A percentile compares a stretch with the other conserved stretches of the same genome.
Evolutionary conservation across 768 basidiomycete genomes (phyloP).

Genomic region (Strobilomyces echinocephalus): DNA sequence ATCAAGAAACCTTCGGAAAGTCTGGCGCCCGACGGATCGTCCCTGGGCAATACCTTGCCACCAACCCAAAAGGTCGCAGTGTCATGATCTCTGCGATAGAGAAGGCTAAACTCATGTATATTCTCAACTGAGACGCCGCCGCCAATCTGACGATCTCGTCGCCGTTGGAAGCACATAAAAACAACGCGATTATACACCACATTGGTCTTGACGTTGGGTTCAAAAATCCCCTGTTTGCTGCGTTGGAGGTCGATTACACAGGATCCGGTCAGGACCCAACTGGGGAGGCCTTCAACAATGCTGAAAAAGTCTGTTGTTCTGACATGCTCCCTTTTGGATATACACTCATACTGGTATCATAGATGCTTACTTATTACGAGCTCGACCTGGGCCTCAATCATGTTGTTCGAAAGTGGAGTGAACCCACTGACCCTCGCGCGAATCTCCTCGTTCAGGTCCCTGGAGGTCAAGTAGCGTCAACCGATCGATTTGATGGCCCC

Average conservation of each 20-base stretch:
- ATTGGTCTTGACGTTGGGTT: slow-evolving; percentile 98
- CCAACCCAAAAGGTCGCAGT: slow-evolving; percentile 92
- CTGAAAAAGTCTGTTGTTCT: slow-evolving; percentile 69
- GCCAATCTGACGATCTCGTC: slow-evolving; percentile 98
- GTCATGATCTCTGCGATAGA: slow-evolving; percentile 94
- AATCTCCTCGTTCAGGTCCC: slow-evolving; percentile 97
- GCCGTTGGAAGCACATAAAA: slow-evolving; percentile 96
- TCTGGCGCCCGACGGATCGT: slow-evolving; percentile 93
- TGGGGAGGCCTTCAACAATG: slow-evolving; percentile 87
- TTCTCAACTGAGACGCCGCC: slow-evolving; percentile 93
- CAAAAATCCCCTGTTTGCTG: slow-evolving; percentile 96
- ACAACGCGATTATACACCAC: slow-evolving; percentile 88
- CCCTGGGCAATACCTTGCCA: slow-evolving; percentile 93
- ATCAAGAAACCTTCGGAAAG: slow-evolving; percentile 97
- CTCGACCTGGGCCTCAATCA: slow-evolving; percentile 96
- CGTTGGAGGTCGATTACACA: slow-evolving; percentile 92
- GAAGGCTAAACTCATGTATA: slow-evolving; percentile 96
- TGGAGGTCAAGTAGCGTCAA: slow-evolving; percentile 90
- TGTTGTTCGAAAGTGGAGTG: slow-evolving; percentile 98
- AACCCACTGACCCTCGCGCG: slow-evolving; percentile 90
- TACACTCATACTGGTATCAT: slow-evolving; percentile 6
- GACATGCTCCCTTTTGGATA: background rate
- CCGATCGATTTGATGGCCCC: slow-evolving; percentile 92
- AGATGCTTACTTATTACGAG: slow-evolving; percentile 99
- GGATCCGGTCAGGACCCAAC: slow-evolving; percentile 95